These are phyloP conservation scores for Lipomyces mesembrius DNA, from an alignment of 805 yeast species.

Conservation along the genomic window DNA sequence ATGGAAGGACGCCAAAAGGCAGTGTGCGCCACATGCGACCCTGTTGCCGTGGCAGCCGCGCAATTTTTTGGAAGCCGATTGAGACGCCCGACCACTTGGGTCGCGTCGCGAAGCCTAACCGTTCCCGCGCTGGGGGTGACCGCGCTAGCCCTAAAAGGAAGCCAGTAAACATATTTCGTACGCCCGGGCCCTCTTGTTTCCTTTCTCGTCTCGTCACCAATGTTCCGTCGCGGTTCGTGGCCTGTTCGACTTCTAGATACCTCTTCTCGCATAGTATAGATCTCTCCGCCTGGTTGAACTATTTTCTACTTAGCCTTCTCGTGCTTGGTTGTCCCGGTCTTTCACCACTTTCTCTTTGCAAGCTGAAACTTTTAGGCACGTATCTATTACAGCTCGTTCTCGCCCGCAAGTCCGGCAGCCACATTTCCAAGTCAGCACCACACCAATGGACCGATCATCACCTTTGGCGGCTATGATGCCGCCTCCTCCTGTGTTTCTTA, in stretches of 20 bases:
- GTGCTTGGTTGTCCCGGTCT: background rate
- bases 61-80: background rate
- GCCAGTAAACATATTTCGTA: background rate
- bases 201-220: background rate
- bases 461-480: slow-evolving; percentile 37
- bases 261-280: background rate
- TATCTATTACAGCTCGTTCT: background rate
- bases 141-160: slow-evolving; percentile 1
- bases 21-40: background rate
- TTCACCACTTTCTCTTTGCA: background rate
- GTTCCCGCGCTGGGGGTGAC: background rate
- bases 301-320: background rate
- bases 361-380: background rate
- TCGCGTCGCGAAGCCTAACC: background rate
- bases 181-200: background rate
- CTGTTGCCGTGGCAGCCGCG: slow-evolving; percentile 8
- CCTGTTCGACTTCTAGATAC: background rate
- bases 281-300: background rate
- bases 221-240: background rate
- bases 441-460: slow-evolving; percentile 34
- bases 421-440: background rate
- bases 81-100: background rate
- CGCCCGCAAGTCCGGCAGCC: background rate
- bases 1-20: background rate
- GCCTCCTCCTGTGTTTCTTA: slow-evolving; percentile 25